Evolutionary conservation across 768 basidiomycete species (phyloP).

Genomic region (Tylopilus rubrobrunneus): DNA sequence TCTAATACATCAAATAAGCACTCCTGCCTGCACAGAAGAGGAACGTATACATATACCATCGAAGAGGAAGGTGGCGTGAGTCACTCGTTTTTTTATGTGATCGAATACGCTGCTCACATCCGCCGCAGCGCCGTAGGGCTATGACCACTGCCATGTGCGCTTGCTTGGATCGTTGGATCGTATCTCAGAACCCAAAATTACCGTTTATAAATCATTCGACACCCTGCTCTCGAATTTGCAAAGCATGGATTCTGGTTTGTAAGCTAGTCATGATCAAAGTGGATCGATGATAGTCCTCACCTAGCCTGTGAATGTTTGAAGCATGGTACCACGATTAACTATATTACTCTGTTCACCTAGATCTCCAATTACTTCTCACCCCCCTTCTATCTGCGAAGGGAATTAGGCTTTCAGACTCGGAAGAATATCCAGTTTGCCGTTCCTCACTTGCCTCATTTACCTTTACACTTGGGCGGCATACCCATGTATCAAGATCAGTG

Average conservation of each 20-base stretch:
- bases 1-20: background rate
- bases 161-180: conserved; percentile 5
- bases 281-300: background rate
- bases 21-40: background rate
- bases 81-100: background rate
- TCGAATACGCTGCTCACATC: conserved; percentile 1
- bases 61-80: conserved; percentile 25
- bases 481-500: conserved; percentile 3
- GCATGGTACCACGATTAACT: background rate
- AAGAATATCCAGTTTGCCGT: conserved; percentile 6
- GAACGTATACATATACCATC: conserved; percentile 7
- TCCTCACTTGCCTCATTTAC: conserved; percentile 5
- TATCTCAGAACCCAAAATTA: conserved; percentile 4
- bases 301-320: background rate
- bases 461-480: background rate
- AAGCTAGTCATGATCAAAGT: background rate
- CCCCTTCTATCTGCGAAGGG: conserved; percentile 2
- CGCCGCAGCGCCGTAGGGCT: conserved; percentile 15
- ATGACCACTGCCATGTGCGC: conserved; percentile 2
- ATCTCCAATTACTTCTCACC: background rate
- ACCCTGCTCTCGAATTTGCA: background rate
- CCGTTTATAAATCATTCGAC: conserved; percentile 9
- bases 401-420: conserved; percentile 15
- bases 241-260: background rate
- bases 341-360: background rate